A percentile compares a stretch with the other conserved stretches of the same genome.
These are phyloP conservation scores for Nothomitra cinnamomea DNA, from an alignment of 2,329 filamentous ascomycete genomes.

Conservation along the genomic window DNA sequence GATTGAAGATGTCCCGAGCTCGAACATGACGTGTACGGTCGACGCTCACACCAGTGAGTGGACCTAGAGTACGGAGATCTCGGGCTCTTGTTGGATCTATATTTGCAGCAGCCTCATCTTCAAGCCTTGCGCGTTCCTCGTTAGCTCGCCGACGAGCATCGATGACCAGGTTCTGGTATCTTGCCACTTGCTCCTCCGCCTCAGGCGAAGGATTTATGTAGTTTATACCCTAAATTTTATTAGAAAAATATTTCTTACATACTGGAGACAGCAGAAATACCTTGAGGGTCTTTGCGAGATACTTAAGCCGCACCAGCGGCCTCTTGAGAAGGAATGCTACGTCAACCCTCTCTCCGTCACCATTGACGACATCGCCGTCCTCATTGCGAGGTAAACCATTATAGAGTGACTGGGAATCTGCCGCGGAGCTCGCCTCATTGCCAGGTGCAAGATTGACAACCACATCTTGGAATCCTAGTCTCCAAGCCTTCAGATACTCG, in stretches of 20 bases:
- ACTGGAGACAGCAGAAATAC: slow-evolving; percentile 22
- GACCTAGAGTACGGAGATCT: slow-evolving; percentile 59
- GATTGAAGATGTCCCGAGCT: slow-evolving; percentile 76
- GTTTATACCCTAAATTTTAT: slow-evolving; percentile 15
- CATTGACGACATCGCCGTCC: slow-evolving; percentile 45
- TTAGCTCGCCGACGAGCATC: slow-evolving; percentile 59
- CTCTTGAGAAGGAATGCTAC: slow-evolving; percentile 86
- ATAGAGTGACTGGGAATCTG: neutral
- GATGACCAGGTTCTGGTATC: slow-evolving; percentile 57
- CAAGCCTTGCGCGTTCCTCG: slow-evolving; percentile 54
- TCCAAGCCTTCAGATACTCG: slow-evolving; percentile 76
- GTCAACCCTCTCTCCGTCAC: slow-evolving; percentile 76
- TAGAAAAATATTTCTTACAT: neutral
- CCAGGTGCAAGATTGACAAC: slow-evolving; percentile 77
- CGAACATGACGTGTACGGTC: slow-evolving; percentile 67
- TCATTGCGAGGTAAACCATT: slow-evolving; percentile 39
- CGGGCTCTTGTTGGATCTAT: slow-evolving; percentile 70
- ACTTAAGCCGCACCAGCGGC: slow-evolving; percentile 74
- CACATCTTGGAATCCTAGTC: slow-evolving; percentile 84
- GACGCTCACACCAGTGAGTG: slow-evolving; percentile 52
- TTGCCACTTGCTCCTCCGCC: slow-evolving; percentile 39
- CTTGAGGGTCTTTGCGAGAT: slow-evolving; percentile 69
- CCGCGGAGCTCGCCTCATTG: slow-evolving; percentile 14
- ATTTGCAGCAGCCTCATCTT: slow-evolving; percentile 72
- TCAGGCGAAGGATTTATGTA: slow-evolving; percentile 26